Conservation (phyloP, 2,329 filamentous ascomycete genomes). For the Whalleya microplaca region DNA sequence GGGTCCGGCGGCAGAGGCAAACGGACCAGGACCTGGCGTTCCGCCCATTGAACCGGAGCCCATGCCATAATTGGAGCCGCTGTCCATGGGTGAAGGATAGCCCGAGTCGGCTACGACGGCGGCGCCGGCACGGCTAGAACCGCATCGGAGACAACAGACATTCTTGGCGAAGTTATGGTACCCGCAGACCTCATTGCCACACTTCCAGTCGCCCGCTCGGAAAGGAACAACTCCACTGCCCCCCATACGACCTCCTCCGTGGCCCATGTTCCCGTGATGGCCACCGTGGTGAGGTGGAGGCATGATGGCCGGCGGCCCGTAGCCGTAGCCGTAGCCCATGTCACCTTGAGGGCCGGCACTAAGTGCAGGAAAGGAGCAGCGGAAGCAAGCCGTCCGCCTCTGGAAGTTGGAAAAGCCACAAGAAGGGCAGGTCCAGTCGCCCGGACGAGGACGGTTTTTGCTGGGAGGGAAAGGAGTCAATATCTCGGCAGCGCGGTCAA, state of each 20-base stretch:
- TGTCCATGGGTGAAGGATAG: slow-evolving; percentile 89
- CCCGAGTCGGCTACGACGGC: slow-evolving; percentile 93
- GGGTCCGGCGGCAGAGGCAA: slow-evolving; percentile 68
- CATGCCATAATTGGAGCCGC: slow-evolving; percentile 81
- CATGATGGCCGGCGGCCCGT: slow-evolving; percentile 79
- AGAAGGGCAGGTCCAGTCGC: slow-evolving; percentile 98
- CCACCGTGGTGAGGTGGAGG: slow-evolving; percentile 76
- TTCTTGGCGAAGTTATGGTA: slow-evolving; percentile 99
- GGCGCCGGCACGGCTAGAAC: slow-evolving; percentile 89
- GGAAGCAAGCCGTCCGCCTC: slow-evolving; percentile 96
- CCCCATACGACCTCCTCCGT: slow-evolving; percentile 72
- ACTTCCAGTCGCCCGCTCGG: slow-evolving; percentile 98
- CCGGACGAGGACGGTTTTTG: slow-evolving; percentile 95
- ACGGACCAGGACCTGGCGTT: slow-evolving; percentile 77
- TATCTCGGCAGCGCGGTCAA: slow-evolving; percentile 94
- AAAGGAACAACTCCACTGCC: slow-evolving; percentile 90
- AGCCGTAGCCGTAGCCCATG: slow-evolving; percentile 57
- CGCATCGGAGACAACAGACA: slow-evolving; percentile 94
- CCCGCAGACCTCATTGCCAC: slow-evolving; percentile 92
- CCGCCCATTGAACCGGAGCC: slow-evolving; percentile 85
- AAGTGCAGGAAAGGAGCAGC: slow-evolving; percentile 97
- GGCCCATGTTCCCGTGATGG: slow-evolving; percentile 53
- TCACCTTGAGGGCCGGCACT: slow-evolving; percentile 70
- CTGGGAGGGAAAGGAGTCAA: slow-evolving; percentile 96
- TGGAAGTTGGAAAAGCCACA: slow-evolving; percentile 99